Conservation (phyloP, 75 land plant species). For the Adiantum capillusveneris region DNA sequence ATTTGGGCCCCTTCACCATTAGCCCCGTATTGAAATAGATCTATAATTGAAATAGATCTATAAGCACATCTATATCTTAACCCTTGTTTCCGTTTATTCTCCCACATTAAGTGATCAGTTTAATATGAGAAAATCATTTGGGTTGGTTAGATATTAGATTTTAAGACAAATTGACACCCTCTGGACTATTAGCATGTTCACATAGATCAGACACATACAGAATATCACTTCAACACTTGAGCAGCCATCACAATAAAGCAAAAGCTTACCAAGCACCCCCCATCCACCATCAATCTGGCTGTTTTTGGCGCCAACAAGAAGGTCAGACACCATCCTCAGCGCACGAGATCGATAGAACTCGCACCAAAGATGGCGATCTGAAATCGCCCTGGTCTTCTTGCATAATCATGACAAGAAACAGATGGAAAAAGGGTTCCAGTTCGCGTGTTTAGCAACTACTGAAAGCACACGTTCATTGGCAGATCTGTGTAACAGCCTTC, state of each 20-base stretch:
- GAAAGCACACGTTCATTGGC: slow-evolving; percentile 29
- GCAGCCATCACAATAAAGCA: slow-evolving; percentile 59
- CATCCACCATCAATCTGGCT: slow-evolving; percentile 46
- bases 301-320: slow-evolving; percentile 23
- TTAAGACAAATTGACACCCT: slow-evolving; percentile 41
- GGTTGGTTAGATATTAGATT: too few relatives aligned
- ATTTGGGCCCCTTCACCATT: too few relatives aligned
- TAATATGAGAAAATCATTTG: too few relatives aligned
- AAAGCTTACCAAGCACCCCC: slow-evolving; percentile 58
- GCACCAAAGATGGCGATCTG: slow-evolving; percentile 52
- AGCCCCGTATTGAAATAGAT: too few relatives aligned
- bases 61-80: too few relatives aligned
- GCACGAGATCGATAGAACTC: slow-evolving; percentile 62
- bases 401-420: slow-evolving; percentile 46
- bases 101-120: too few relatives aligned
- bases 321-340: slow-evolving; percentile 43
- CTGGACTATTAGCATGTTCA: slow-evolving; percentile 43
- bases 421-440: too few relatives aligned
- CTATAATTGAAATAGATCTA: too few relatives aligned
- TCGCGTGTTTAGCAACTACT: slow-evolving; percentile 42
- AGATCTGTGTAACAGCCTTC: too few relatives aligned
- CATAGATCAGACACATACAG: slow-evolving; percentile 71
- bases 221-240: slow-evolving; percentile 42
- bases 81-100: slow-evolving; percentile 41
- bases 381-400: slow-evolving; percentile 43